phyloP scores from a whole-genome alignment of 768 basidiomycete genomes.

The Xerocomellus chrysenteron region DNA sequence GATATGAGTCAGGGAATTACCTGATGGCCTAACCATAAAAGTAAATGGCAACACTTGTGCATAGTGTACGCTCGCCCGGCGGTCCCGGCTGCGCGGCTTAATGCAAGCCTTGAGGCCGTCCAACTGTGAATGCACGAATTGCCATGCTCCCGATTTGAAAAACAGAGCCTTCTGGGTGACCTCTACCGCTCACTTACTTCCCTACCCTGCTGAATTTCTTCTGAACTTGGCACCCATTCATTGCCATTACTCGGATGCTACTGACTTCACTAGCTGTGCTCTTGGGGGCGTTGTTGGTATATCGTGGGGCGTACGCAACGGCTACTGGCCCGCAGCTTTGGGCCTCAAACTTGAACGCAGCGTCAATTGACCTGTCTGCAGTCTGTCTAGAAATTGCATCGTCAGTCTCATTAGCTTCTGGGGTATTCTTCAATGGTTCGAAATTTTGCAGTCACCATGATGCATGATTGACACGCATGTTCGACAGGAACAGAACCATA shows the following conservation, averaged over 20 bases:
- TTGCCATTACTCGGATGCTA: slow-evolving; percentile 1
- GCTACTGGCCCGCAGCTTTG: neutral
- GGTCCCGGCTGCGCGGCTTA: neutral
- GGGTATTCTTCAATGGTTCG: slow-evolving; percentile 25
- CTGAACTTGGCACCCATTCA: neutral
- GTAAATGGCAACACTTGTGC: too few relatives aligned
- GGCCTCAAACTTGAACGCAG: neutral
- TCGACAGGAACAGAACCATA: slow-evolving; percentile 32
- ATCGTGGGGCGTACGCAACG: neutral
- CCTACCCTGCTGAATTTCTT: slow-evolving; percentile 5
- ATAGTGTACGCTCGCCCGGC: neutral
- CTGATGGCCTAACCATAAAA: too few relatives aligned
- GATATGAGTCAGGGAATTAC: too few relatives aligned
- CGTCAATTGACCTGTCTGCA: slow-evolving; percentile 3
- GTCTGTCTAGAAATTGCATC: slow-evolving; percentile 24
- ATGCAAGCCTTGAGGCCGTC: slow-evolving; percentile 11
- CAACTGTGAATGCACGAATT: neutral
- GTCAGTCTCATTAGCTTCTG: slow-evolving; percentile 19
- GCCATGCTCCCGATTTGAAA: slow-evolving; percentile 7
- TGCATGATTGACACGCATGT: slow-evolving; percentile 8
- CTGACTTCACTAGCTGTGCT: slow-evolving; percentile 9
- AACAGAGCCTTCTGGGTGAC: slow-evolving; percentile 4
- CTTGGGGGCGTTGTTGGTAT: slow-evolving; percentile 6
- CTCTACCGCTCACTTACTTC: slow-evolving; percentile 1
- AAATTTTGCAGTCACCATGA: neutral